These are phyloP conservation scores for Annulohypoxylon nitens DNA, from an alignment of 495 filamentous ascomycete species.

Conservation along the genomic window DNA sequence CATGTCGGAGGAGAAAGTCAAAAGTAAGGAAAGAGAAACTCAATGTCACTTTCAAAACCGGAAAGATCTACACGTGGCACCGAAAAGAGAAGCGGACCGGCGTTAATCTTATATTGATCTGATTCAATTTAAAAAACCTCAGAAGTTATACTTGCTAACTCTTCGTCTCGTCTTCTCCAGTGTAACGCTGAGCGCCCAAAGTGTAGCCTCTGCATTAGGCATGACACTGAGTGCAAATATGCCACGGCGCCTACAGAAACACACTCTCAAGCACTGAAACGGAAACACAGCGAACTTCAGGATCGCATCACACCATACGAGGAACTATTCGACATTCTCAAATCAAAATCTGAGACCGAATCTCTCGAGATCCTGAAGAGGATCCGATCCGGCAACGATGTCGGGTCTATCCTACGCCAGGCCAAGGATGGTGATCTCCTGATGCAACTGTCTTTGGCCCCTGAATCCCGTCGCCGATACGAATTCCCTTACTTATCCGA, in stretches of 20 bases:
- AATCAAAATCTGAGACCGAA: conserved; percentile 51
- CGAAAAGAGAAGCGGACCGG: not conserved
- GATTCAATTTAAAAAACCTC: too few species aligned
- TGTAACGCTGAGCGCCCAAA: conserved; percentile 56
- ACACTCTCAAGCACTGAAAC: conserved; percentile 57
- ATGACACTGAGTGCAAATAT: conserved; percentile 54
- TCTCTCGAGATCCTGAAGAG: conserved; percentile 54
- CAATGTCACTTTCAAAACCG: not conserved
- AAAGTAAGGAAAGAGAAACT: conserved; percentile 57
- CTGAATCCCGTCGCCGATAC: conserved; percentile 56
- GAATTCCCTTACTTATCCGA: conserved; percentile 57
- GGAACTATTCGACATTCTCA: conserved; percentile 53
- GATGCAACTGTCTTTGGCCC: conserved; percentile 54
- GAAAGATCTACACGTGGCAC: not conserved
- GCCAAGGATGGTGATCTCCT: conserved; percentile 57
- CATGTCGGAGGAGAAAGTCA: conserved; percentile 68
- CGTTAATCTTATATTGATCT: not conserved
- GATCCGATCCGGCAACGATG: conserved; percentile 55
- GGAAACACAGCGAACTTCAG: conserved; percentile 56
- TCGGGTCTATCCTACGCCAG: conserved; percentile 52
- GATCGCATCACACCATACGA: conserved; percentile 52
- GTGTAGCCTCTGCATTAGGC: conserved; percentile 54
- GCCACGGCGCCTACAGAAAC: conserved; percentile 57
- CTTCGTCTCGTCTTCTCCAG: conserved; percentile 33
- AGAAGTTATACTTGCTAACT: not conserved